Evolutionary conservation across 2,329 filamentous ascomycete genomes (phyloP).

Genomic region (Penicillium glabrum): DNA sequence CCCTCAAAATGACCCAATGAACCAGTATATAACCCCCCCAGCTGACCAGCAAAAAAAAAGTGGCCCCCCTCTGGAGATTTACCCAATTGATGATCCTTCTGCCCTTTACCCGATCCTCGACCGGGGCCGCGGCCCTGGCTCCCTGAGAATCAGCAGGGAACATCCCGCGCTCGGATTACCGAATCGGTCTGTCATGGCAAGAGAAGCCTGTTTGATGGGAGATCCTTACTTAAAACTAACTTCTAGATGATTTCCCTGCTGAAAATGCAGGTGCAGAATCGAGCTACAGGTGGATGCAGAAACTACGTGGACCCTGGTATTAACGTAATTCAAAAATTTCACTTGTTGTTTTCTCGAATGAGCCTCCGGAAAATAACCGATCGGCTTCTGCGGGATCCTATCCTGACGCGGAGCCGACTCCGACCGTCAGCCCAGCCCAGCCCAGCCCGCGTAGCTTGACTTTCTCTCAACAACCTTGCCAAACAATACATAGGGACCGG

Average conservation of each 20-base stretch:
- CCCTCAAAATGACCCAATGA: neutral
- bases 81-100: neutral
- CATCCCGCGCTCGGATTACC: slow-evolving; percentile 18
- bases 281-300: neutral
- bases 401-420: slow-evolving; percentile 3
- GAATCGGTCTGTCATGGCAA: slow-evolving; percentile 14
- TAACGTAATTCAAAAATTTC: neutral
- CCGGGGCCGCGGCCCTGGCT: neutral
- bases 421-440: neutral
- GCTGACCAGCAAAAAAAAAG: slow-evolving; percentile 3
- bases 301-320: neutral
- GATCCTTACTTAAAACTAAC: neutral
- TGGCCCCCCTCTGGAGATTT: neutral
- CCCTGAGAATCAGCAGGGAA: slow-evolving; percentile 2
- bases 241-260: neutral
- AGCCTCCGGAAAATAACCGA: neutral
- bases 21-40: neutral
- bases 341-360: neutral
- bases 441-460: neutral
- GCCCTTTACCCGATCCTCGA: neutral
- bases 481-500: neutral
- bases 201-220: neutral
- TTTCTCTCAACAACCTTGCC: neutral
- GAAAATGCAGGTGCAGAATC: neutral
- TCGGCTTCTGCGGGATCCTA: neutral